phyloP scores from a whole-genome alignment of 2,329 filamentous ascomycete species.

The Cryphonectria parasitica region DNA sequence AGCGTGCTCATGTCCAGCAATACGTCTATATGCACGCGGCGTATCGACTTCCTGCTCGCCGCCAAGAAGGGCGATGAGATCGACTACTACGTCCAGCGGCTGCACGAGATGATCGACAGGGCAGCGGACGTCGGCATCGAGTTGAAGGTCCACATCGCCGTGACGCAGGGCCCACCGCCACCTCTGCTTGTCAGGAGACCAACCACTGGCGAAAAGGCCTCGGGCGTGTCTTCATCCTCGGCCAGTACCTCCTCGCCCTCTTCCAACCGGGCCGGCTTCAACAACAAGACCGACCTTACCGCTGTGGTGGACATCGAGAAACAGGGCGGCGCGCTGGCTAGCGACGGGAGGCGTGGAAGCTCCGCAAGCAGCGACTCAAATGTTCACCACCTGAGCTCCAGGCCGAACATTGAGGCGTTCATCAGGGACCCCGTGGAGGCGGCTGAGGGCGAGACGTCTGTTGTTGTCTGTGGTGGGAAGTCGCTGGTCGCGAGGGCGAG shows the following conservation, averaged over 20 bases:
- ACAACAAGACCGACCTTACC: slow-evolving; percentile 14
- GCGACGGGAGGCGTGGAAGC: slow-evolving; percentile 28
- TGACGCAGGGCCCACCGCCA: slow-evolving; percentile 45
- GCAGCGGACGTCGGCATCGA: slow-evolving; percentile 51
- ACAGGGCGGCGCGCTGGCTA: slow-evolving; percentile 19
- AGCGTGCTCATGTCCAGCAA: slow-evolving; percentile 48
- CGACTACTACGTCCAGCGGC: slow-evolving; percentile 56
- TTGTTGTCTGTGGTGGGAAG: slow-evolving; percentile 63
- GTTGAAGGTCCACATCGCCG: slow-evolving; percentile 56
- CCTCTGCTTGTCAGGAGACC: slow-evolving; percentile 33
- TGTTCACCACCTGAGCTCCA: slow-evolving; percentile 48
- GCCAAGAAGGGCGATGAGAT: slow-evolving; percentile 58
- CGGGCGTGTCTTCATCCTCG: slow-evolving; percentile 30
- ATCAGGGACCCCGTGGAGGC: slow-evolving; percentile 59
- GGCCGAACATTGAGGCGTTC: slow-evolving; percentile 56
- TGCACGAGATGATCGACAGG: slow-evolving; percentile 49
- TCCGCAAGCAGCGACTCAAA: slow-evolving; percentile 43
- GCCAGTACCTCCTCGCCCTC: slow-evolving; percentile 44
- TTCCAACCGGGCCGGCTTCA: slow-evolving; percentile 43
- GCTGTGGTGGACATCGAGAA: slow-evolving; percentile 38
- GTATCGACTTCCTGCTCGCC: slow-evolving; percentile 57
- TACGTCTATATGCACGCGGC: slow-evolving; percentile 50
- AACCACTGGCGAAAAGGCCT: slow-evolving; percentile 29
- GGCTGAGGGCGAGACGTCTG: slow-evolving; percentile 63
- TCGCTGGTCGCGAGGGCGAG: slow-evolving; percentile 57